Percentiles rank a stretch among this genome's conserved stretches.
phyloP scores from a whole-genome alignment of 106 monocot genomes.

The Hemerocallis citrina region DNA sequence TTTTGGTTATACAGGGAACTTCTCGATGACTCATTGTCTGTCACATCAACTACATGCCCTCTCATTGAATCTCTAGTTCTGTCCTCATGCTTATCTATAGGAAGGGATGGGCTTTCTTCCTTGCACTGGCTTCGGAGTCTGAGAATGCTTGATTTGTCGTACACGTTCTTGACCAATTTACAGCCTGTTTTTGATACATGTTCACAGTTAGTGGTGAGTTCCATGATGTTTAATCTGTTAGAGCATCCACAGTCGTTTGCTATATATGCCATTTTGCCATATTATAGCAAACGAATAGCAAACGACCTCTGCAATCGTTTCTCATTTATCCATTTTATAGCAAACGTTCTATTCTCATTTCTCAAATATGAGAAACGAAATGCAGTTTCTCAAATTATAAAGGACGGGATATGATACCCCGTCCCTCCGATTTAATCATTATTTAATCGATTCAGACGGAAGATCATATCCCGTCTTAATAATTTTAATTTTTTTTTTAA shows the following conservation, averaged over 20 bases:
- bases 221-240: not conserved
- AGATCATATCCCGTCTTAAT: no score
- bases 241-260: not conserved
- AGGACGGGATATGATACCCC: no score
- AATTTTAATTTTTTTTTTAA: no score
- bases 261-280: no score
- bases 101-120: slow-evolving; percentile 65
- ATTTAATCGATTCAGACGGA: no score
- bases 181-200: slow-evolving; percentile 92
- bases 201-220: slow-evolving; percentile 62
- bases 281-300: no score
- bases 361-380: no score
- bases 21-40: slow-evolving; percentile 66
- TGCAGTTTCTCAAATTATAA: no score
- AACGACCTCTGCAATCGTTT: no score
- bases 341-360: no score
- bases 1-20: slow-evolving; percentile 50
- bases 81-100: slow-evolving; percentile 75
- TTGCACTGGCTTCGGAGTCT: slow-evolving; percentile 53
- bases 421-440: no score
- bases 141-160: slow-evolving; percentile 87
- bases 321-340: no score
- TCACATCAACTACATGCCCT: slow-evolving; percentile 55
- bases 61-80: slow-evolving; percentile 59
- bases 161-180: slow-evolving; percentile 84